Evolutionary conservation across 306 rosid species (phyloP), one percentile per base, ranked within the genome.

Genomic region (Acacia crassicarpa): DNA sequence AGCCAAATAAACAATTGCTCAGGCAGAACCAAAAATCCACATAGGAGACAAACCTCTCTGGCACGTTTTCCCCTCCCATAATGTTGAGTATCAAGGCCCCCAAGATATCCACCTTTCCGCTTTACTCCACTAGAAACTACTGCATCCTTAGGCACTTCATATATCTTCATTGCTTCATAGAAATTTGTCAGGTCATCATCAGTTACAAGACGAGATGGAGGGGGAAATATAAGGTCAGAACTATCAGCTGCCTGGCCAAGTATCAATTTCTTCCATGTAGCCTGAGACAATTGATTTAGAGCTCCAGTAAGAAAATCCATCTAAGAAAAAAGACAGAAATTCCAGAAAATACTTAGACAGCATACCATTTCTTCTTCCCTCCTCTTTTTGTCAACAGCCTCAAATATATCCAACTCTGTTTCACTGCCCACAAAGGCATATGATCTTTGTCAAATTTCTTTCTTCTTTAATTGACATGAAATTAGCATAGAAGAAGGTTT

Each of bases 11-110:
- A 44, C 9, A 82, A 75, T 33, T 68, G 49, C 32, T 66, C 32
- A 45, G 17, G 10, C 74, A 84, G 46, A 73, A 81, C 51, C 67
- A 56, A 46, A 63, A 38, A 54, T 62, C 48, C 65, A 78, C 62
- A 72, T 62, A 86, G 66, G 16, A 40, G 71, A 80, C 91, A 90
- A 74, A 96, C 99, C 99, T 96, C 99, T 92, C 99, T 92, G 66
- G 99, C 89, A 84, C 99, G 92, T 73, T 96, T 96, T 38, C 99
- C 99, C 81, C 99, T 88, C 82, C 99, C 99, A 83, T 96, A 96
- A 0, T 91, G 97, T 84, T 91, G 86, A 44, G 97, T 94, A 87
- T 96, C 98, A 74, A 82, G 97, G 72, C 95, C 88, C 73, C 98
- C 99, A 25, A 87, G 86, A 87, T 77, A 41, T 63, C 72, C 91